A percentile compares a stretch with the other conserved stretches of the same genome.
Evolutionary conservation across 1,284 basidiomycete genomes (phyloP).

Genomic region (Trichosporon asahii): DNA sequence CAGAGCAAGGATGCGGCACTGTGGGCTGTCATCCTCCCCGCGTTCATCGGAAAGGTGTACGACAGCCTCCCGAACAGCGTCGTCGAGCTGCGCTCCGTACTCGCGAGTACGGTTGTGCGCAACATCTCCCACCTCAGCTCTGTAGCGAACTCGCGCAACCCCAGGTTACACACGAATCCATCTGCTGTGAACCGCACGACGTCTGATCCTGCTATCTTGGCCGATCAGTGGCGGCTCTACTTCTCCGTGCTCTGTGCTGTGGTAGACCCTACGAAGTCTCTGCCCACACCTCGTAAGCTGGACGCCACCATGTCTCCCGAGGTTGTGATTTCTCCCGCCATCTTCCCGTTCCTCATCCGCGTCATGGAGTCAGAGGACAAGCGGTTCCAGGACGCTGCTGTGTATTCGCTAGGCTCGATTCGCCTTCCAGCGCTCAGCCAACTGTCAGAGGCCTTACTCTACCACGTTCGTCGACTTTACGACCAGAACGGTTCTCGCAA

Average conservation of each 20-base stretch:
- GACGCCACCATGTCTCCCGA: conserved; percentile 57
- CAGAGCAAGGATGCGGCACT: conserved; percentile 49
- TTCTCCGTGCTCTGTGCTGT: conserved; percentile 66
- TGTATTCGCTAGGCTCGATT: conserved; percentile 82
- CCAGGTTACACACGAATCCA: not conserved
- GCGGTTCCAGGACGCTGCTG: conserved; percentile 77
- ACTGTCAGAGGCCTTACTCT: conserved; percentile 76
- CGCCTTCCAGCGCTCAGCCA: conserved; percentile 72
- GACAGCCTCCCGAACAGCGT: conserved; percentile 48
- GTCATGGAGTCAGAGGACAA: conserved; percentile 82
- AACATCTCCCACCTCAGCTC: conserved; percentile 50
- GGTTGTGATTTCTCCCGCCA: conserved; percentile 60
- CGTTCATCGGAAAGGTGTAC: conserved; percentile 46
- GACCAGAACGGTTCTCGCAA: conserved; percentile 49
- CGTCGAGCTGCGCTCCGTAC: conserved; percentile 47
- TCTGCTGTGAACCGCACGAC: conserved; percentile 26
- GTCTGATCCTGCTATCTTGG: conserved; percentile 62
- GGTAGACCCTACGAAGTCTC: not conserved
- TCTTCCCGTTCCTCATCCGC: conserved; percentile 81
- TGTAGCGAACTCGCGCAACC: conserved; percentile 29
- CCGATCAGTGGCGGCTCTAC: conserved; percentile 87
- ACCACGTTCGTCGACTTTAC: conserved; percentile 69
- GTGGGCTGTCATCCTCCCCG: conserved; percentile 52
- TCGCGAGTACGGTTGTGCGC: conserved; percentile 48
- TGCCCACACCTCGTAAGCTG: not conserved